These are phyloP conservation scores for Phytophthora sojae DNA, from an alignment of 352 stramenopile genomes.

Conservation along the genomic window DNA sequence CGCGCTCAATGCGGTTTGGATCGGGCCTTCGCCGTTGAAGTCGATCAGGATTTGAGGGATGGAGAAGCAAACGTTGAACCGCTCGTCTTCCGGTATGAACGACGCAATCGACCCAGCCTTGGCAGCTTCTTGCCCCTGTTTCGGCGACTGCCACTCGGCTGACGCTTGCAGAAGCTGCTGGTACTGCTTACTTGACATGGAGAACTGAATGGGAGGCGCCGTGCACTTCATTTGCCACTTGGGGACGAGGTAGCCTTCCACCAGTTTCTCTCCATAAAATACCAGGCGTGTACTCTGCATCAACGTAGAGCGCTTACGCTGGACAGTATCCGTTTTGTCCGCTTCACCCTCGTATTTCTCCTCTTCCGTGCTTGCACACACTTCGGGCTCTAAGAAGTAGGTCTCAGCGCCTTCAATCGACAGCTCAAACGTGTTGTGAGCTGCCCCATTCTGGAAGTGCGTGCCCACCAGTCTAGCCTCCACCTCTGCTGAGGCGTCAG, in stretches of 20 bases:
- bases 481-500: slow-evolving; percentile 69
- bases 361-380: background rate
- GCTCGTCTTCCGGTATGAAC: slow-evolving; percentile 74
- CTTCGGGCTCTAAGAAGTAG: slow-evolving; percentile 62
- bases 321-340: background rate
- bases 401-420: slow-evolving; percentile 64
- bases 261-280: slow-evolving; percentile 68
- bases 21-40: slow-evolving; percentile 56
- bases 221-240: slow-evolving; percentile 74
- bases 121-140: background rate
- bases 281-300: slow-evolving; percentile 66
- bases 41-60: slow-evolving; percentile 76
- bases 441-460: slow-evolving; percentile 58
- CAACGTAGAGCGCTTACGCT: slow-evolving; percentile 65
- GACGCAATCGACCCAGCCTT: slow-evolving; percentile 14
- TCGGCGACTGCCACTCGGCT: slow-evolving; percentile 52
- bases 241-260: slow-evolving; percentile 42
- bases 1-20: slow-evolving; percentile 18
- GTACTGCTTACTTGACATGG: slow-evolving; percentile 71
- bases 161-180: slow-evolving; percentile 72
- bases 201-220: slow-evolving; percentile 78
- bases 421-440: slow-evolving; percentile 65
- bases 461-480: slow-evolving; percentile 62
- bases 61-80: slow-evolving; percentile 63
- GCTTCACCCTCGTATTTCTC: background rate